phyloP scores from a whole-genome alignment of 495 filamentous ascomycete genomes.

The Aspergillus bertholletiae region DNA sequence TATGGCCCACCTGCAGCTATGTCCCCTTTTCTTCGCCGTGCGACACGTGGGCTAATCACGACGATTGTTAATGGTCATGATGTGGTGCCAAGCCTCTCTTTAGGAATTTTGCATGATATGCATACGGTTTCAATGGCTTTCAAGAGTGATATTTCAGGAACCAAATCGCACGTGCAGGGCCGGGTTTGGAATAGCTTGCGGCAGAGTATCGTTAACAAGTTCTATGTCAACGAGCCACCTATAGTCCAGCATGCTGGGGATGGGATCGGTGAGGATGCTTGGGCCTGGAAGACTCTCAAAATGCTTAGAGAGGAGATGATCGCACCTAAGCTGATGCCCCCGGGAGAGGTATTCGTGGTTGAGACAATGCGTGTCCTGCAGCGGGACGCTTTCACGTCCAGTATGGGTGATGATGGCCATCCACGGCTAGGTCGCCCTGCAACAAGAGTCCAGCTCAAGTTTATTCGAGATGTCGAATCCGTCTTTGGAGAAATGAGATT shows the following conservation, averaged over 20 bases:
- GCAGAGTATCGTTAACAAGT: constrained; percentile 42
- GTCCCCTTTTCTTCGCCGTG: constrained; percentile 66
- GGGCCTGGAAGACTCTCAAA: constrained; percentile 68
- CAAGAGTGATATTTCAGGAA: constrained; percentile 63
- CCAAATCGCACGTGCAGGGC: constrained; percentile 60
- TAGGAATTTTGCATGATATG: constrained; percentile 73
- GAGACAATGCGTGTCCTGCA: constrained; percentile 60
- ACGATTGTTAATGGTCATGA: constrained; percentile 71
- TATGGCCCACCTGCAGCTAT: constrained; percentile 74
- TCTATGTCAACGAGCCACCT: constrained; percentile 44
- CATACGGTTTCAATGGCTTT: constrained; percentile 68
- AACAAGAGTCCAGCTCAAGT: constrained; percentile 61
- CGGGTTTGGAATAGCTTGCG: constrained; percentile 63
- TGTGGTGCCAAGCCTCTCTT: constrained; percentile 68
- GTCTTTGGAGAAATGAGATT: constrained; percentile 69
- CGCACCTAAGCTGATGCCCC: constrained; percentile 66
- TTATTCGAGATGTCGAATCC: constrained; percentile 62
- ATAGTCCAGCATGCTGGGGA: constrained; percentile 41
- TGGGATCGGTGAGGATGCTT: constrained; percentile 60
- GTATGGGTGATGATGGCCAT: constrained; percentile 27
- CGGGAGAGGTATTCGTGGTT: constrained; percentile 72
- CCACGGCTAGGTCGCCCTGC: constrained; percentile 56
- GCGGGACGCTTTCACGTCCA: constrained; percentile 51
- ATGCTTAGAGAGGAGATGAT: constrained; percentile 65
- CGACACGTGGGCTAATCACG: constrained; percentile 72